Evolutionary conservation across 495 filamentous ascomycete genomes (phyloP).

Genomic region (Xylaria sp.): DNA sequence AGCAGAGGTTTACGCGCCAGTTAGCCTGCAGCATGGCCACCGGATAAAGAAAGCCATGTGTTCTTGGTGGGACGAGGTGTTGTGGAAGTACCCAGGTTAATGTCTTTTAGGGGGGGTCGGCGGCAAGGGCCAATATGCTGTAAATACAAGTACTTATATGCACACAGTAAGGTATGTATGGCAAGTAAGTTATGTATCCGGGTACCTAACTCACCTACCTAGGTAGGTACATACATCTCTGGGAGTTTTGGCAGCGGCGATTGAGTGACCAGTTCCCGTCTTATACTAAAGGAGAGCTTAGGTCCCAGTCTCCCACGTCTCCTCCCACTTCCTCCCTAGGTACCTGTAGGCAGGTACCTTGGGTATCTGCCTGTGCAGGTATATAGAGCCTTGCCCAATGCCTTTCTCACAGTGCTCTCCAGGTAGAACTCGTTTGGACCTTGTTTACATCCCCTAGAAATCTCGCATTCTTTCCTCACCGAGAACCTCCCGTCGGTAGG

Average conservation of each 20-base stretch:
- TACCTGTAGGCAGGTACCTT: background rate
- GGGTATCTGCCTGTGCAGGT: background rate
- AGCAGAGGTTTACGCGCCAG: conserved; percentile 41
- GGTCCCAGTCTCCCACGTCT: background rate
- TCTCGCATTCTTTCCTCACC: background rate
- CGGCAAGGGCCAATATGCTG: background rate
- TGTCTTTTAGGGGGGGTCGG: background rate
- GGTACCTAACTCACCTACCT: no score
- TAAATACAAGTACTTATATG: background rate
- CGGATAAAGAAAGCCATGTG: conserved; percentile 37
- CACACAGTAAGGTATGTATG: no score
- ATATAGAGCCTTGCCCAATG: background rate
- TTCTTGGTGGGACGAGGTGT: conserved; percentile 37
- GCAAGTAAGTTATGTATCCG: no score
- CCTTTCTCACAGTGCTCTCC: background rate
- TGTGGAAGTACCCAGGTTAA: background rate
- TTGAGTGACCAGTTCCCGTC: background rate
- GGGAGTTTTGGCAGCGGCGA: background rate
- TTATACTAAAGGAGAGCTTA: background rate
- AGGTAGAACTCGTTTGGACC: background rate
- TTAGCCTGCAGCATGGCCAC: conserved; percentile 26
- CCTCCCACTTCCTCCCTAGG: background rate
- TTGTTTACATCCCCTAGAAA: background rate
- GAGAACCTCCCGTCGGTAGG: background rate
- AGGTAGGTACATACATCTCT: no score